Percentiles rank a stretch among this genome's conserved stretches.
Evolutionary conservation across 140 eudicot species (phyloP).

Genomic region (Artemisia princeps): DNA sequence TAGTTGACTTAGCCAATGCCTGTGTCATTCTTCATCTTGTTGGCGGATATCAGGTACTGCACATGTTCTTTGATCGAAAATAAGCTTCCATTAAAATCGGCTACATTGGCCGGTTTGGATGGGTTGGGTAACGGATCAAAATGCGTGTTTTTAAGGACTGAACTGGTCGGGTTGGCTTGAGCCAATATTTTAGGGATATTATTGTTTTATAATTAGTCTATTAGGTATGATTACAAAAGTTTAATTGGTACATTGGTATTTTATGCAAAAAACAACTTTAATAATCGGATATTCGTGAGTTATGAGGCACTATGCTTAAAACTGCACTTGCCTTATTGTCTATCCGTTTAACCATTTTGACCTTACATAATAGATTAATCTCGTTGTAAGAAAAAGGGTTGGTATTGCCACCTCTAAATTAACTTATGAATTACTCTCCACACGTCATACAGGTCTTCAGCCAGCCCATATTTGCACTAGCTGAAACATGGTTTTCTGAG

Average conservation of each 20-base stretch:
- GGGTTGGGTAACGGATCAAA: background rate
- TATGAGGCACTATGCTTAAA: background rate
- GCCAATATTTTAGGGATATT: too few relatives aligned
- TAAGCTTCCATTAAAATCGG: background rate
- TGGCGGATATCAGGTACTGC: slow-evolving; percentile 52
- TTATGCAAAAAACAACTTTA: background rate
- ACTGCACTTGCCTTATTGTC: background rate
- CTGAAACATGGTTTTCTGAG: slow-evolving; percentile 27
- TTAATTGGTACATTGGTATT: background rate
- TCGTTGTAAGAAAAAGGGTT: background rate
- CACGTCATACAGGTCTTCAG: slow-evolving; percentile 32
- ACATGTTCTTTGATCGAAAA: background rate
- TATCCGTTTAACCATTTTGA: background rate
- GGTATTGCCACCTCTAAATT: slow-evolving; percentile 10
- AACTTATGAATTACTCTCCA: background rate
- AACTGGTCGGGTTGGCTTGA: too few relatives aligned
- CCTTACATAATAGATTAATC: background rate
- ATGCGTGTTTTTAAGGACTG: too few relatives aligned
- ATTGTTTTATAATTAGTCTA: background rate
- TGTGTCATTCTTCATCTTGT: slow-evolving; percentile 51
- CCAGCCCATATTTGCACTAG: slow-evolving; percentile 44
- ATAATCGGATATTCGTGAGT: background rate
- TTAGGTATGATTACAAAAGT: background rate
- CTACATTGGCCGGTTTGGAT: background rate
- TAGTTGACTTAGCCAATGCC: slow-evolving; percentile 58